Evolutionary conservation across 306 rosid genomes (phyloP), one percentile per base, ranked within the genome.

Genomic region (Prunus mume): DNA sequence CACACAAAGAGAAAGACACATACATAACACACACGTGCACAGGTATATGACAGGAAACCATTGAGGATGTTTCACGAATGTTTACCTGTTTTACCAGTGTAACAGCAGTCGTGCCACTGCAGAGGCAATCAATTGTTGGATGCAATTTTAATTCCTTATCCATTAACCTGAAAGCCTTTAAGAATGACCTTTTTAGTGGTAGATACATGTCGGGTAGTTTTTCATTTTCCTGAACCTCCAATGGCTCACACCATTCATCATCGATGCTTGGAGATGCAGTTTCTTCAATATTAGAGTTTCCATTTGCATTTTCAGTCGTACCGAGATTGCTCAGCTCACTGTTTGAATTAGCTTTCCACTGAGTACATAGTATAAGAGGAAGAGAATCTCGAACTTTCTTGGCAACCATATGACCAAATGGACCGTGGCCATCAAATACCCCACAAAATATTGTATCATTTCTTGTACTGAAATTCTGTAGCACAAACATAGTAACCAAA

Each of bases 341-440:
- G 12, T 25, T 30, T 17, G 82, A 76, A 60, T 77, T 80, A 78
- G 82, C 68, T 76, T 80, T 76, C 90, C 90, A 87, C 54, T 80
- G 86, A 34, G 90, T 70, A 47, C 76, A 76, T 11, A 87, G 79
- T 64, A 79, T 46, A 15, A 76, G 51, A 9, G 90, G 90, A 75
- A 87, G 88, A 28, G 86, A 69, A 71, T 87, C 90, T 2, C 86
- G 88, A 58, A 87, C 84, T 68, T 79, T 87, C 83, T 82, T 84
- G 18, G 90, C 84, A 5, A 87, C 90, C 85, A 84, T 45, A 47
- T 87, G 90, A 66, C 90, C 90, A 12, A 71, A 84, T 49, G 88
- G 90, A 79, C 90, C 90, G 43, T 87, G 90, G 12, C 90, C 90
- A 69, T 87, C 90, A 80, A 87, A 87, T 49, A 87, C 86, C 52